Conservation (phyloP, 495 filamentous ascomycete genomes). For the Chaetomidium leptoderma region DNA sequence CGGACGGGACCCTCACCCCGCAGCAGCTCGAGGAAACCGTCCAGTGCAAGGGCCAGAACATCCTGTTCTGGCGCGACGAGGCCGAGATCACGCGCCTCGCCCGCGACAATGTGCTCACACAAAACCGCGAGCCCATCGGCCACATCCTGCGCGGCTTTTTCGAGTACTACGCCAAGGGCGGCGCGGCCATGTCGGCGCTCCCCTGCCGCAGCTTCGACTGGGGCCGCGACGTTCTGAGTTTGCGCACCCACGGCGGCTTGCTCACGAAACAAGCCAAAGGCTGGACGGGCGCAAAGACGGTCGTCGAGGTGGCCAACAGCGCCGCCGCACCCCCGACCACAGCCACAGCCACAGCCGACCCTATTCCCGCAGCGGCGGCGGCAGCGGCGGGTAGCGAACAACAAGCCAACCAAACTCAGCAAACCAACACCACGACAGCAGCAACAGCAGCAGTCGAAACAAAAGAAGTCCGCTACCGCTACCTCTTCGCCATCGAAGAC, state of each 20-base stretch:
- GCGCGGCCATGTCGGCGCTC: slow-evolving; percentile 38
- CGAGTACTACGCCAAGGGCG: slow-evolving; percentile 65
- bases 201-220: slow-evolving; percentile 58
- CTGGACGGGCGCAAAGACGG: slow-evolving; percentile 68
- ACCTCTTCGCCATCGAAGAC: slow-evolving; percentile 81
- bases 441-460: slow-evolving; percentile 24
- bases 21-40: slow-evolving; percentile 39
- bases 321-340: not conserved
- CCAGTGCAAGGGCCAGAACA: slow-evolving; percentile 52
- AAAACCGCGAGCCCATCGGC: slow-evolving; percentile 59
- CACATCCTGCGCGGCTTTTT: slow-evolving; percentile 71
- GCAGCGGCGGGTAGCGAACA: too few species aligned
- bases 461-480: slow-evolving; percentile 69
- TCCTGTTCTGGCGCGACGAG: slow-evolving; percentile 68
- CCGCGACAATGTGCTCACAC: slow-evolving; percentile 47
- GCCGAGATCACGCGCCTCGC: slow-evolving; percentile 54
- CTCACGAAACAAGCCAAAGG: slow-evolving; percentile 67
- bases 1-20: slow-evolving; percentile 36
- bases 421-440: not conserved
- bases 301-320: slow-evolving; percentile 27
- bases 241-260: slow-evolving; percentile 65
- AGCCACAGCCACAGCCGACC: not conserved
- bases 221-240: slow-evolving; percentile 63
- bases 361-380: too few species aligned
- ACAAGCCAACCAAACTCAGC: not conserved